A percentile compares a stretch with the other conserved stretches of the same genome.
phyloP scores from a whole-genome alignment of 805 yeast species.

The Candida nanaspora region DNA sequence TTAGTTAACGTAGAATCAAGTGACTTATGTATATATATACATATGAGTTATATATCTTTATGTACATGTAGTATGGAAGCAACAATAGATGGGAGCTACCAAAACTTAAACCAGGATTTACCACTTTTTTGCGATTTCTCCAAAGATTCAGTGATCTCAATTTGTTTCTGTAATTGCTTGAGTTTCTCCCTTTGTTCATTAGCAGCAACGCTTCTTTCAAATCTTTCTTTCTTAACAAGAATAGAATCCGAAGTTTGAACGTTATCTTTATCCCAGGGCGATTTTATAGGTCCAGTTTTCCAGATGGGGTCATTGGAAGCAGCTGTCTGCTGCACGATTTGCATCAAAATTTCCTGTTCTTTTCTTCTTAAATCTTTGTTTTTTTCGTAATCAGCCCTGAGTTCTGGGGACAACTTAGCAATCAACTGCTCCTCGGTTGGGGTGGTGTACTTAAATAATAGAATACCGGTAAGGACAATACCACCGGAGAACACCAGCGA shows the following conservation, averaged over 20 bases:
- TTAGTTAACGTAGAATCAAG: neutral
- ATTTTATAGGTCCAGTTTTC: constrained; percentile 65
- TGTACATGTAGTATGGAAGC: too few relatives aligned
- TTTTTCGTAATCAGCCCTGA: constrained; percentile 65
- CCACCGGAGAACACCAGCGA: constrained; percentile 45
- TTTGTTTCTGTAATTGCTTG: constrained; percentile 31
- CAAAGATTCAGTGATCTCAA: constrained; percentile 26
- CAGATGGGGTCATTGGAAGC: constrained; percentile 72
- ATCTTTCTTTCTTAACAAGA: constrained; percentile 34
- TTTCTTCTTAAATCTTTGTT: constrained; percentile 53
- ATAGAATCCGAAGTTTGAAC: constrained; percentile 26
- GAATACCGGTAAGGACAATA: constrained; percentile 65
- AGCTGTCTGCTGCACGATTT: constrained; percentile 55
- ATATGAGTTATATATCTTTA: too few relatives aligned
- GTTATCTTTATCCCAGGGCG: constrained; percentile 57
- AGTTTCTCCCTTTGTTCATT: constrained; percentile 31
- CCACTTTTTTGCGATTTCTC: constrained; percentile 18
- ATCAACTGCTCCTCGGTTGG: constrained; percentile 83
- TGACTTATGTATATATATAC: neutral
- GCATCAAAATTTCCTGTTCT: constrained; percentile 67
- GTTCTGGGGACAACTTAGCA: constrained; percentile 72
- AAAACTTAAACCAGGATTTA: constrained; percentile 17
- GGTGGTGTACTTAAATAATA: constrained; percentile 63
- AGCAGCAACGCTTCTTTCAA: constrained; percentile 41
- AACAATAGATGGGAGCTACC: too few relatives aligned